A percentile compares a stretch with the other conserved stretches of the same genome.
phyloP scores from a whole-genome alignment of 768 basidiomycete genomes.

The Lepiota brunneoincarnata region DNA sequence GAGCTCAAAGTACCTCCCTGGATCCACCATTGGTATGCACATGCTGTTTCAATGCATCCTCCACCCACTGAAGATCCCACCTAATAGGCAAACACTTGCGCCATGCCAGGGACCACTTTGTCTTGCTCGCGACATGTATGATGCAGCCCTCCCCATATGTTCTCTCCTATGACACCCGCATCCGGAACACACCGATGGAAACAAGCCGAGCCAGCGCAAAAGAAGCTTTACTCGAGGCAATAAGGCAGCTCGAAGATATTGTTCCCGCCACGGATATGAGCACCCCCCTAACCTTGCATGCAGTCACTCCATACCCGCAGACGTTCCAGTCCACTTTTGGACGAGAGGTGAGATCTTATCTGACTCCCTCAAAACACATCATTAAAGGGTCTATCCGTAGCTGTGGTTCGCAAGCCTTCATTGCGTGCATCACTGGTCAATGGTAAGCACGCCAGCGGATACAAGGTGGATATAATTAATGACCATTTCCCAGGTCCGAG shows the following conservation, averaged over 20 bases:
- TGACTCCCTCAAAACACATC: neutral
- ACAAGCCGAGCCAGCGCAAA: slow-evolving; percentile 57
- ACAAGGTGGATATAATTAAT: slow-evolving; percentile 8
- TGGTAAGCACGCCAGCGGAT: slow-evolving; percentile 45
- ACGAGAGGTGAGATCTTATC: slow-evolving; percentile 55
- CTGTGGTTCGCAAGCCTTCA: slow-evolving; percentile 86
- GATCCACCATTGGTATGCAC: slow-evolving; percentile 76
- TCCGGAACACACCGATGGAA: slow-evolving; percentile 85
- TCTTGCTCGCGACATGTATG: slow-evolving; percentile 58
- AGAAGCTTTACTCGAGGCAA: slow-evolving; percentile 50
- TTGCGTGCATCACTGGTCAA: slow-evolving; percentile 90
- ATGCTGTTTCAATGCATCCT: neutral
- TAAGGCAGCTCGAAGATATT: slow-evolving; percentile 53
- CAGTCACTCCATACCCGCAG: slow-evolving; percentile 77
- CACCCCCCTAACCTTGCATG: slow-evolving; percentile 67
- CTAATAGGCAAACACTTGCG: slow-evolving; percentile 77
- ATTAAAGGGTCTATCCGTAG: slow-evolving; percentile 31
- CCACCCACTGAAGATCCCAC: slow-evolving; percentile 3
- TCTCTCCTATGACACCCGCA: slow-evolving; percentile 74
- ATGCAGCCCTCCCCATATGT: slow-evolving; percentile 41
- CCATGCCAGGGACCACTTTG: slow-evolving; percentile 83
- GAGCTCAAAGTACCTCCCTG: slow-evolving; percentile 75
- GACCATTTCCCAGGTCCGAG: slow-evolving; percentile 54
- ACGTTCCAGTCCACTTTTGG: slow-evolving; percentile 79
- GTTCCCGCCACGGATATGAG: slow-evolving; percentile 49